These are phyloP conservation scores for Agaricus sinodeliciosus DNA, from an alignment of 768 basidiomycete genomes.

Conservation along the genomic window DNA sequence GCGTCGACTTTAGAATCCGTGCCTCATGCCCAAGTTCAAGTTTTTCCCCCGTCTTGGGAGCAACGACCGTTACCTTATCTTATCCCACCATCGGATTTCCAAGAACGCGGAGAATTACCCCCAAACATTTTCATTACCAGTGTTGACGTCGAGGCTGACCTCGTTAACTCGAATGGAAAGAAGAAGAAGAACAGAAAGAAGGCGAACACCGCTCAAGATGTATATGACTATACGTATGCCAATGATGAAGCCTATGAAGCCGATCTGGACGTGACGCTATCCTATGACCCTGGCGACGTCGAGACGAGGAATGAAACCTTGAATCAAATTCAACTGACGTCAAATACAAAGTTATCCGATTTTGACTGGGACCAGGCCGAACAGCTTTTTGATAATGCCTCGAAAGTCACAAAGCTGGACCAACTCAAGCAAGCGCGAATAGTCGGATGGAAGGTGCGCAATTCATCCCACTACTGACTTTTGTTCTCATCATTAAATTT, in stretches of 20 bases:
- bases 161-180: conserved; percentile 19
- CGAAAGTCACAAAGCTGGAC: conserved; percentile 16
- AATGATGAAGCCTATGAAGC: conserved; percentile 12
- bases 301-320: conserved; percentile 10
- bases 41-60: background rate
- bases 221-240: conserved; percentile 5
- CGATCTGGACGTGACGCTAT: conserved; percentile 13
- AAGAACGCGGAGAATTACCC: conserved; percentile 43
- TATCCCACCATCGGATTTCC: conserved; percentile 59
- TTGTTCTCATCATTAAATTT: background rate
- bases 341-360: conserved; percentile 1
- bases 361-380: conserved; percentile 35
- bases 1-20: background rate
- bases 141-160: conserved; percentile 57
- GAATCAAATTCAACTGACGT: background rate
- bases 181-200: conserved; percentile 27
- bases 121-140: conserved; percentile 64
- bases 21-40: background rate
- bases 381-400: conserved; percentile 22
- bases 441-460: conserved; percentile 46
- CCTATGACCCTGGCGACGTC: conserved; percentile 14
- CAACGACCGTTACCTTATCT: conserved; percentile 27
- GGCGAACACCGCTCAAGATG: background rate
- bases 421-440: conserved; percentile 24
- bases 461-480: background rate